Base-by-base conservation (phyloP, 768 basidiomycete genomes). In the Pulveroboletus sp. region DNA sequence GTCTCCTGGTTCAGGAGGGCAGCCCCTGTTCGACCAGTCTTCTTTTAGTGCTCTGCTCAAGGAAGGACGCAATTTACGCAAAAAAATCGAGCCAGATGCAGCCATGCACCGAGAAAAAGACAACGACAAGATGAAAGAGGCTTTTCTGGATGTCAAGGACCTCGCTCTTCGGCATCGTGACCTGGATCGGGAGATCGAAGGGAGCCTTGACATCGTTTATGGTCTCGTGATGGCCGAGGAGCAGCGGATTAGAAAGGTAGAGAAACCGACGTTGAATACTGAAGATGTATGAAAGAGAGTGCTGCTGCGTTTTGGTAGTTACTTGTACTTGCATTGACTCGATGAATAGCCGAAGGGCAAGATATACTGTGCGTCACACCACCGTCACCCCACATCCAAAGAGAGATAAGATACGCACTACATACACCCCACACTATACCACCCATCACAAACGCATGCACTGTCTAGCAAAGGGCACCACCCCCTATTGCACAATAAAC, bases 211-310 rank as follows among this genome's bases (percentile, higher is more conserved):
- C 6, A 35, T 63, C 5, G 74, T 64, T 10, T 57, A 67, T 43
- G 68, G 69, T 33, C 64, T 72, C 1, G 72, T 76, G 32, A 63
- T 68, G 52, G 15, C 28, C 14, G 54, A 58, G 43, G 50, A 51
- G 38, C 42, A 57, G 27, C 41, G 31, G 5, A 38, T 21, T 17
- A 4, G 7, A 0, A 55, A 54, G 40, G 36, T 43, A 37, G 47
- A 56, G 44, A 69, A 54, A 42, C 65, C 65, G 5, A 26, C 17
- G 15, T 35, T 69, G 31, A 62, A 68, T 32, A 56, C 41, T 2
- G 67, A 67, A 30, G 64, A 66, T 53, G 13, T 65, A 10, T 47
- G 46, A 52, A 39, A 13, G 13, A 37, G 26, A 26, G 18, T 17
- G 11, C 6, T 43, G 6, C 1, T 42, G 43, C 50, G 38, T 21